phyloP scores from a whole-genome alignment of 371 early-diverging fungal species.

The Mitosporidium daphniae region DNA sequence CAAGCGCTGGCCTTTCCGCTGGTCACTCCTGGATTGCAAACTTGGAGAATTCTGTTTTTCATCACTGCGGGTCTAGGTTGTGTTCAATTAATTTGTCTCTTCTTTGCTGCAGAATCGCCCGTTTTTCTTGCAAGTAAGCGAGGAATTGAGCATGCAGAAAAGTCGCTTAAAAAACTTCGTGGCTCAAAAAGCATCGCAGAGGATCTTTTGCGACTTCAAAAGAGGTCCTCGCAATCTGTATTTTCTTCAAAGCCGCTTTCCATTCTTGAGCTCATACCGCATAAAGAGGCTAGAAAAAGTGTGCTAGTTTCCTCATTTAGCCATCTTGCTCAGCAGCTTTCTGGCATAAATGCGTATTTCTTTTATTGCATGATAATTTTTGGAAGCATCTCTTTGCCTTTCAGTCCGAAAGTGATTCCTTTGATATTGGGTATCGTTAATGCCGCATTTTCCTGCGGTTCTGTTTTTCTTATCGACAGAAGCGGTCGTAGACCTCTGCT shows the following conservation, averaged over 20 bases:
- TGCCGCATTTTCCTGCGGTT: too few relatives aligned
- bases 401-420: too few relatives aligned
- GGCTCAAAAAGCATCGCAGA: conserved; percentile 15
- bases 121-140: conserved; percentile 17
- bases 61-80: conserved; percentile 16
- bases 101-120: conserved; percentile 38
- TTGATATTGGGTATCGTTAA: too few relatives aligned
- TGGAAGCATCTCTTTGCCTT: too few relatives aligned
- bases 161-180: conserved; percentile 15
- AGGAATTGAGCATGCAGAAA: conserved; percentile 14
- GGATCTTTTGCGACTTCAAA: conserved; percentile 7
- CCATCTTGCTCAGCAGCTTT: conserved; percentile 37
- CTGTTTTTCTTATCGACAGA: conserved; percentile 30
- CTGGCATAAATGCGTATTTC: conserved; percentile 52
- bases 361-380: conserved; percentile 19
- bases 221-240: neutral
- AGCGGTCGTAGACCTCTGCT: conserved; percentile 36
- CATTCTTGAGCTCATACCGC: conserved; percentile 4
- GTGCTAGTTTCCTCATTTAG: conserved; percentile 7
- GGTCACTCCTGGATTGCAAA: conserved; percentile 10
- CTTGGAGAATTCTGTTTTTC: conserved; percentile 24
- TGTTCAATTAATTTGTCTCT: conserved; percentile 17
- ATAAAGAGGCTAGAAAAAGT: conserved; percentile 4
- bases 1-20: conserved; percentile 19
- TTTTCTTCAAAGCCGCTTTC: neutral